phyloP scores from a whole-genome alignment of 2,329 filamentous ascomycete genomes.

The Dryadomyces sulphureus region DNA sequence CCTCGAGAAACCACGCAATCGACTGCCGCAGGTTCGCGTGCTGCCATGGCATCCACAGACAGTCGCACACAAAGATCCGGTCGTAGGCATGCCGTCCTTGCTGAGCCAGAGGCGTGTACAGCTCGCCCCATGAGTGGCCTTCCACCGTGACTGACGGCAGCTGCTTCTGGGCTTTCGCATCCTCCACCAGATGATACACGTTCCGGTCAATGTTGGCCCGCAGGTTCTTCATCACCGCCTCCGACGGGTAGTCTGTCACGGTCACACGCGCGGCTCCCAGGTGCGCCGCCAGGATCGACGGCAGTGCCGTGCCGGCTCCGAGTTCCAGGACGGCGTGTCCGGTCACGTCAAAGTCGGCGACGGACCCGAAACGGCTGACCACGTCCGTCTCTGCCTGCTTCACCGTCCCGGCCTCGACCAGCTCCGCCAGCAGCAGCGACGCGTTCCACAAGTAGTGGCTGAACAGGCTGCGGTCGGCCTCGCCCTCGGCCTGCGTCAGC shows the following conservation, averaged over 20 bases:
- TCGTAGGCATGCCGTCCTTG: slow-evolving; percentile 30
- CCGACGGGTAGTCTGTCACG: slow-evolving; percentile 54
- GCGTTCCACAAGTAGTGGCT: slow-evolving; percentile 65
- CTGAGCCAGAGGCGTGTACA: slow-evolving; percentile 15
- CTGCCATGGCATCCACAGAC: slow-evolving; percentile 61
- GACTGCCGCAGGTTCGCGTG: slow-evolving; percentile 51
- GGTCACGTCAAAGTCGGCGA: slow-evolving; percentile 28
- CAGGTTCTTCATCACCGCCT: slow-evolving; percentile 43
- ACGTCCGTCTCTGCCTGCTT: slow-evolving; percentile 4
- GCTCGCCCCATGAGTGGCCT: slow-evolving; percentile 52
- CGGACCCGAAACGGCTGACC: slow-evolving; percentile 1
- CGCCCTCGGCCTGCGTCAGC: slow-evolving; percentile 31
- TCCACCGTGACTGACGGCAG: slow-evolving; percentile 25
- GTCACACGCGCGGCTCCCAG: slow-evolving; percentile 34
- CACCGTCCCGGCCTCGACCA: slow-evolving; percentile 35
- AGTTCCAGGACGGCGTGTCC: slow-evolving; percentile 45
- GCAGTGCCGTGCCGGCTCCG: slow-evolving; percentile 48
- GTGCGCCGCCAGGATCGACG: slow-evolving; percentile 32
- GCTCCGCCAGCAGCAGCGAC: slow-evolving; percentile 37
- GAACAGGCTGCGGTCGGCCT: slow-evolving; percentile 45
- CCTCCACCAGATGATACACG: slow-evolving; percentile 13
- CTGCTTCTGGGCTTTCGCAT: background rate
- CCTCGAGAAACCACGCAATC: slow-evolving; percentile 45
- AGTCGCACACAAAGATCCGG: slow-evolving; percentile 55
- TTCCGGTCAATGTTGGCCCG: slow-evolving; percentile 41